Evolutionary conservation across 2,329 filamentous ascomycete genomes (phyloP).

Genomic region (Colletotrichum salicis): DNA sequence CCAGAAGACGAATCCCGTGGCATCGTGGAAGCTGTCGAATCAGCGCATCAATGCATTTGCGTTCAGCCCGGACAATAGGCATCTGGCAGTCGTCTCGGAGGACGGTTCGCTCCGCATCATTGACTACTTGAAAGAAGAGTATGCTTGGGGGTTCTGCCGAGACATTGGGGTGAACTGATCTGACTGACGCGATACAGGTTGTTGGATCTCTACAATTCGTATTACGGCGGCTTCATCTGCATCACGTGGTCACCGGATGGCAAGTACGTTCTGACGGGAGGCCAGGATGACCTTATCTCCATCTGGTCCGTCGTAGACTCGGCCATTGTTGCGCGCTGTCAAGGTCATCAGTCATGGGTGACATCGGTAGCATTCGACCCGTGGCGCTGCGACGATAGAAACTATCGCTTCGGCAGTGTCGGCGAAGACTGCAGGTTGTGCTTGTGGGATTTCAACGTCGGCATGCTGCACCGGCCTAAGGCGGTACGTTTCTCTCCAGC

Average conservation of each 20-base stretch:
- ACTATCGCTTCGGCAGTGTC: slow-evolving; percentile 95
- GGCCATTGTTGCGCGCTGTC: slow-evolving; percentile 88
- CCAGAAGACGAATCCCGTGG: slow-evolving; percentile 92
- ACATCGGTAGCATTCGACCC: slow-evolving; percentile 93
- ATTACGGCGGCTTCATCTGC: slow-evolving; percentile 92
- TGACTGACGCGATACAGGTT: slow-evolving; percentile 62
- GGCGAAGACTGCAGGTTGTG: slow-evolving; percentile 92
- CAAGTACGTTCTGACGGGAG: slow-evolving; percentile 93
- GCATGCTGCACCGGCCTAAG: slow-evolving; percentile 93
- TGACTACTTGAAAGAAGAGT: slow-evolving; percentile 92
- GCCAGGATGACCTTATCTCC: slow-evolving; percentile 94
- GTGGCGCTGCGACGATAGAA: slow-evolving; percentile 95
- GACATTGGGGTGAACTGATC: background rate
- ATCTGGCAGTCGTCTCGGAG: slow-evolving; percentile 90
- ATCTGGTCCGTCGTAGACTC: slow-evolving; percentile 93
- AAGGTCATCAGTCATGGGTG: slow-evolving; percentile 96
- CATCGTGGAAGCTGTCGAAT: slow-evolving; percentile 91
- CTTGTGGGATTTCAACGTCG: slow-evolving; percentile 97
- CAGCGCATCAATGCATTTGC: slow-evolving; percentile 90
- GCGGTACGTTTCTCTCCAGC: slow-evolving; percentile 65
- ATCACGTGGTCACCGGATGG: slow-evolving; percentile 98
- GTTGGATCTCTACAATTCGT: slow-evolving; percentile 87
- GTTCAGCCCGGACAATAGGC: slow-evolving; percentile 88
- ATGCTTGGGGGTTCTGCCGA: slow-evolving; percentile 45
- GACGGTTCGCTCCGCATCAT: slow-evolving; percentile 91